Conservation (phyloP, 2,329 filamentous ascomycete genomes). For the Daldinia sp. region DNA sequence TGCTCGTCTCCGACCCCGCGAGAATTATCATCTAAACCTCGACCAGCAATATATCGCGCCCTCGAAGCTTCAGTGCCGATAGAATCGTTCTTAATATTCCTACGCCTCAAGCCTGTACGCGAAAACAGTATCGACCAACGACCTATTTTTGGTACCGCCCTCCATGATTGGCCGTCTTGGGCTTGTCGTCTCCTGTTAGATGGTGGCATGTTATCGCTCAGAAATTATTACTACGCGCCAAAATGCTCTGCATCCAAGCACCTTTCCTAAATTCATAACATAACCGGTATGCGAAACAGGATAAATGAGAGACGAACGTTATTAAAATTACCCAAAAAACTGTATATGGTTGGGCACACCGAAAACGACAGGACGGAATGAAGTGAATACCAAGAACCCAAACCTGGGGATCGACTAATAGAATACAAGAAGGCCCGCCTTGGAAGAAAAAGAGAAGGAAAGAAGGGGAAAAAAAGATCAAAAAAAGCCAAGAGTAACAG, state of each 20-base stretch:
- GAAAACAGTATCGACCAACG: conserved; percentile 25
- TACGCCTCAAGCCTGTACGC: conserved; percentile 11
- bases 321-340: conserved; percentile 18
- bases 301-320: conserved; percentile 24
- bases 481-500: conserved; percentile 32
- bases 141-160: conserved; percentile 20
- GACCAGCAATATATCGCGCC: background rate
- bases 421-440: conserved; percentile 45
- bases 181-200: conserved; percentile 31
- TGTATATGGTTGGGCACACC: conserved; percentile 16
- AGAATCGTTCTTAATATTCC: background rate
- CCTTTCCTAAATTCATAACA: conserved; percentile 36
- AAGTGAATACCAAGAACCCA: conserved; percentile 34
- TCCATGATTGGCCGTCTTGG: conserved; percentile 29
- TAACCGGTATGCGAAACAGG: conserved; percentile 33
- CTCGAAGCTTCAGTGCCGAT: background rate
- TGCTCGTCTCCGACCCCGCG: background rate
- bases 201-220: conserved; percentile 40
- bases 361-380: conserved; percentile 34
- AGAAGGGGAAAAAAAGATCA: conserved; percentile 22
- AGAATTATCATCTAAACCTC: background rate
- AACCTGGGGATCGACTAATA: conserved; percentile 37
- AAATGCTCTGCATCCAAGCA: conserved; percentile 42
- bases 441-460: conserved; percentile 32
- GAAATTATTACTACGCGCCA: conserved; percentile 23